A percentile compares a stretch with the other conserved stretches of the same genome.
Conservation (phyloP, 208 protist genomes). For the Crithidia expoeki region DNA sequence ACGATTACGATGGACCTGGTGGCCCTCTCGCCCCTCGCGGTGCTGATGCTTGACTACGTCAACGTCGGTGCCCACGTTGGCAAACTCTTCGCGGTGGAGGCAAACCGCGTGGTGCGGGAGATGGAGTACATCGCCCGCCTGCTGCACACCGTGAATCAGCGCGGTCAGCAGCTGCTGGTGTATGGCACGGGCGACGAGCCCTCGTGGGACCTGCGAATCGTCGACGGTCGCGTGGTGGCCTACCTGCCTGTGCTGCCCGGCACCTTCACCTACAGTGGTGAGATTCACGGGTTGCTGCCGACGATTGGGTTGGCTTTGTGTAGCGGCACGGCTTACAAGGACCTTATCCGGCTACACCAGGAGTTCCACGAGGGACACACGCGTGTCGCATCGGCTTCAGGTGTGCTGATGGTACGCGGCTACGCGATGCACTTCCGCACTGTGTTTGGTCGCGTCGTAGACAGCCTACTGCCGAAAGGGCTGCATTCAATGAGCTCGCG, state of each 20-base stretch:
- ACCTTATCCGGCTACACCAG: conserved; percentile 89
- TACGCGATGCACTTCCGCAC: conserved; percentile 88
- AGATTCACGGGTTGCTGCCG: conserved; percentile 87
- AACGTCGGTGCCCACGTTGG: conserved; percentile 72
- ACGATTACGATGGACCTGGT: conserved; percentile 69
- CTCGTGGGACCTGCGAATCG: conserved; percentile 76
- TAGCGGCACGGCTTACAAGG: conserved; percentile 76
- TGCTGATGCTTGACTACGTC: conserved; percentile 89
- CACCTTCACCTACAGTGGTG: conserved; percentile 77
- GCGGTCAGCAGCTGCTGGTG: conserved; percentile 72
- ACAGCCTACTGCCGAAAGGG: conserved; percentile 86
- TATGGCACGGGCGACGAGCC: conserved; percentile 71
- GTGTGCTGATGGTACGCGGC: conserved; percentile 84
- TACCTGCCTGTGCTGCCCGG: conserved; percentile 82
- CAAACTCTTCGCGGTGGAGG: conserved; percentile 89
- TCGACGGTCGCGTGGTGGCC: conserved; percentile 86
- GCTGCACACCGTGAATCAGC: conserved; percentile 64
- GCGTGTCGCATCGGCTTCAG: conserved; percentile 50
- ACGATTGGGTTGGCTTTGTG: conserved; percentile 84
- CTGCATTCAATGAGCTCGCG: conserved; percentile 85
- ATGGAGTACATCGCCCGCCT: conserved; percentile 82
- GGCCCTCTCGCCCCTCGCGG: conserved; percentile 79
- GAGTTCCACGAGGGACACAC: conserved; percentile 72
- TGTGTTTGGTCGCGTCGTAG: conserved; percentile 89
- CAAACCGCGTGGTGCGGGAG: conserved; percentile 72